A percentile compares a stretch with the other conserved stretches of the same genome.
Conservation (phyloP, 2,329 filamentous ascomycete species). For the Microcyclospora pomicola region DNA sequence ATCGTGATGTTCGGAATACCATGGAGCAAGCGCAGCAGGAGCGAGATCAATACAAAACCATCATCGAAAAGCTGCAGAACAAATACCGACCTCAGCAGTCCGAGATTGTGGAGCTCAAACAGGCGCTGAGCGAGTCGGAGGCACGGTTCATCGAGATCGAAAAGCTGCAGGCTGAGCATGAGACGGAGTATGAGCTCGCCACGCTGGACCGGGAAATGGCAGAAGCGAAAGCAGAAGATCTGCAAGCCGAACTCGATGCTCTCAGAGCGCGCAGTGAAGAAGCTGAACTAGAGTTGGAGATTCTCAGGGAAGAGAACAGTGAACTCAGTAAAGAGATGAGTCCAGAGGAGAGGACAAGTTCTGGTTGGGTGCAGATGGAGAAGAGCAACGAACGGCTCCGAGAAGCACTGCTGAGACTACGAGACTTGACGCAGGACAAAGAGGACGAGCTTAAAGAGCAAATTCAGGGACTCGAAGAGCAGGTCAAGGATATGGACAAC, state of each 20-base stretch:
- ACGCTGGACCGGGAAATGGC: constrained; percentile 91
- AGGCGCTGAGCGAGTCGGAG: constrained; percentile 64
- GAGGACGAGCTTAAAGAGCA: constrained; percentile 67
- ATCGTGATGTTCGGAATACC: constrained; percentile 69
- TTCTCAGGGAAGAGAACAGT: constrained; percentile 73
- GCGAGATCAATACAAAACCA: constrained; percentile 62
- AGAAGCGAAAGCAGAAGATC: constrained; percentile 74
- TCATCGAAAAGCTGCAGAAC: constrained; percentile 79
- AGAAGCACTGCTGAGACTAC: constrained; percentile 69
- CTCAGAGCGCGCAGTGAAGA: constrained; percentile 68
- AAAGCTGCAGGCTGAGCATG: constrained; percentile 66
- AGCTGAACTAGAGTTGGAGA: constrained; percentile 73
- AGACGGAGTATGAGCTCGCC: constrained; percentile 71
- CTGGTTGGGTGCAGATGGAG: constrained; percentile 85
- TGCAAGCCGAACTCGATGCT: constrained; percentile 66
- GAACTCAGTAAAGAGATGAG: constrained; percentile 76
- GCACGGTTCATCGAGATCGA: constrained; percentile 55
- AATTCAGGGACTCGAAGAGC: constrained; percentile 24
- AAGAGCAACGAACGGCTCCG: constrained; percentile 75
- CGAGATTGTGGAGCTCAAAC: constrained; percentile 63
- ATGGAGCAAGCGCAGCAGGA: constrained; percentile 65
- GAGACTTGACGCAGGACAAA: constrained; percentile 75
- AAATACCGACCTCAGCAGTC: constrained; percentile 78
- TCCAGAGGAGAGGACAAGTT: constrained; percentile 71
- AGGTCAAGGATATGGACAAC: constrained; percentile 29